Evolutionary conservation across 139 green algal species (phyloP), one percentile per base, ranked within the genome.

Genomic region (Closterium sp.): DNA sequence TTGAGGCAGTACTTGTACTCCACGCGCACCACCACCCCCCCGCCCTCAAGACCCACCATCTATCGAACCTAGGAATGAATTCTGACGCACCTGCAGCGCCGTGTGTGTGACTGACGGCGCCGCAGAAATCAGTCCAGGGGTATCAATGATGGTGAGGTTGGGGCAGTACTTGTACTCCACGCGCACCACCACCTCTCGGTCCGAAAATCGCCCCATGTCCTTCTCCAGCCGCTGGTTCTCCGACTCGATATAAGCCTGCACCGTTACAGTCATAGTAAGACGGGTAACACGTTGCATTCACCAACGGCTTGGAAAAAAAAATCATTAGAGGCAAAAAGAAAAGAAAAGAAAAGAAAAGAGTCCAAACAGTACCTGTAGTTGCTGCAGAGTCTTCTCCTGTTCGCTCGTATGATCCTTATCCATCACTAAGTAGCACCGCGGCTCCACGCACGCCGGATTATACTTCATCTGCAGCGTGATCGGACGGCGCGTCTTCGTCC

Each of bases 401-500:
- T 92, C 93, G n/a, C 42, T 91, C 0, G 17, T 27, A 24, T n/a
- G 84, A 89, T 94, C 95, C 29, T 98, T 97, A 31, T 98, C 96
- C 3, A 95, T 96, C 24, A 98, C 86, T n/a, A 99, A 95, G 94
- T 96, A 99, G 96, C 98, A 99, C n/a, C 94, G 89, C 9, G 94
- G 95, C 91, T 97, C 92, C 88, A 94, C 28, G 94, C 97, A 98
- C 1, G 95, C 93, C 2, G 92, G 89, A 91, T 99, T 98, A 96
- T 99, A 99, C 95, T 98, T 98, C 98, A 99, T 99, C 94, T 99
- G 97, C 89, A 99, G 96, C 4, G 97, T 97, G 93, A 99, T 99
- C 42, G 98, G 98, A 4, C 98, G 95, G 17, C 98, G 94, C 5
- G 98, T 99, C 94, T 99, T 99, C 70, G 98, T 99, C 89, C 98